These are phyloP conservation scores for Ustilago xerochloae DNA, from an alignment of 1,284 basidiomycete genomes.

Conservation along the genomic window DNA sequence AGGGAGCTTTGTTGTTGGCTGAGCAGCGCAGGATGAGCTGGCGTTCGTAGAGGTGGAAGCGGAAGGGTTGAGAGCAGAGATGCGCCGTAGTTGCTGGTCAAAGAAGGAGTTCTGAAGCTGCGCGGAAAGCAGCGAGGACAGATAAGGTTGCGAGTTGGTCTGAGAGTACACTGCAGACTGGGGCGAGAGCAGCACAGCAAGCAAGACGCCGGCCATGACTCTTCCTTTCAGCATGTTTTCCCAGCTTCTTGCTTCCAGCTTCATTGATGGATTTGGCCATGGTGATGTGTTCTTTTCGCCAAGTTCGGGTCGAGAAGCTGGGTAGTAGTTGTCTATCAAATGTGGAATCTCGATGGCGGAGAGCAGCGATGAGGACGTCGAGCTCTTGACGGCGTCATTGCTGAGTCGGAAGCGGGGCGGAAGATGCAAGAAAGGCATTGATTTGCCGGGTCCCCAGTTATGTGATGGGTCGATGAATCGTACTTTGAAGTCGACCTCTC, in stretches of 20 bases:
- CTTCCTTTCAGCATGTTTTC: slow-evolving; percentile 33
- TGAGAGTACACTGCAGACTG: slow-evolving; percentile 24
- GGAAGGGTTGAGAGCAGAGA: slow-evolving; percentile 40
- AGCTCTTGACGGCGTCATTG: background rate
- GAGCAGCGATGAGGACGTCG: slow-evolving; percentile 28
- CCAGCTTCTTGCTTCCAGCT: slow-evolving; percentile 45
- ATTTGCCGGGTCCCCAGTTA: slow-evolving; percentile 54
- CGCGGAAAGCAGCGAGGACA: slow-evolving; percentile 32
- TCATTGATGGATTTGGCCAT: slow-evolving; percentile 12
- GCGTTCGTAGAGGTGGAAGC: slow-evolving; percentile 3
- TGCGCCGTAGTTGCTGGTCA: slow-evolving; percentile 40
- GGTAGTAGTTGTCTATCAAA: slow-evolving; percentile 52
- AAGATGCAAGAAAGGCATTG: slow-evolving; percentile 55
- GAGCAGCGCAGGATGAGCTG: slow-evolving; percentile 11
- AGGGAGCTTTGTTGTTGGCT: slow-evolving; percentile 44
- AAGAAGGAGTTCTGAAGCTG: slow-evolving; percentile 37
- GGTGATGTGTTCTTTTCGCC: slow-evolving; percentile 22
- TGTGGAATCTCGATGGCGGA: slow-evolving; percentile 33
- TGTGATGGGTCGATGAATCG: slow-evolving; percentile 45
- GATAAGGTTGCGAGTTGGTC: slow-evolving; percentile 22
- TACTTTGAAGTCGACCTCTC: slow-evolving; percentile 43
- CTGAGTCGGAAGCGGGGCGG: slow-evolving; percentile 22
- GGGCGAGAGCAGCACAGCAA: slow-evolving; percentile 34
- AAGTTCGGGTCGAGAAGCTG: slow-evolving; percentile 41
- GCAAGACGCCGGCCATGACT: slow-evolving; percentile 45